A percentile compares a stretch with the other conserved stretches of the same genome.
Evolutionary conservation across 257 asterid species (phyloP).

Genomic region (Penstemon davidsonii): DNA sequence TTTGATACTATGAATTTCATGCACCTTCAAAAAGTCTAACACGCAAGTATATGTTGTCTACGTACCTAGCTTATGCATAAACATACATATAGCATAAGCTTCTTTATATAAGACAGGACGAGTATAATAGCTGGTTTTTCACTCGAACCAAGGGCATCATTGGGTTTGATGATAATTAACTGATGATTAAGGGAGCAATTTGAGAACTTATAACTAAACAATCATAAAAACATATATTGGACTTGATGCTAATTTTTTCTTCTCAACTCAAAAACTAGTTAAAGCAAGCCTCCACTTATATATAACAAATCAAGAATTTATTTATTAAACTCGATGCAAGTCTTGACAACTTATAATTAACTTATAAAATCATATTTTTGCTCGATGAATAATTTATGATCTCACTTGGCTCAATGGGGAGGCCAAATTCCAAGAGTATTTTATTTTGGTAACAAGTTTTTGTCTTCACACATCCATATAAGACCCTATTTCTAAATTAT

Average conservation of each 20-base stretch:
- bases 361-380: neutral
- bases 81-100: constrained; percentile 4
- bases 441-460: neutral
- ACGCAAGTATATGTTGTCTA: no score
- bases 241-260: constrained; percentile 43
- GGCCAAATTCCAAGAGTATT: constrained; percentile 45
- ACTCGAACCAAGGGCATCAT: constrained; percentile 44
- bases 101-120: constrained; percentile 32
- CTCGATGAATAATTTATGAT: constrained; percentile 36
- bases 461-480: constrained; percentile 37
- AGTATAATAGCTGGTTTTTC: constrained; percentile 44
- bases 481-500: neutral
- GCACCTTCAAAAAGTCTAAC: no score
- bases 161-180: constrained; percentile 38
- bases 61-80: neutral
- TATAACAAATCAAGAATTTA: no score
- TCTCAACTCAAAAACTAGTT: constrained; percentile 26
- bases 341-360: no score
- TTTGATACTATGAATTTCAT: no score
- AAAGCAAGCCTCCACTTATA: constrained; percentile 16
- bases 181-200: constrained; percentile 33
- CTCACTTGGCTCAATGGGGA: constrained; percentile 66
- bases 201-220: constrained; percentile 25
- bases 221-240: constrained; percentile 37
- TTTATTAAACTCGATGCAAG: no score